Conservation (phyloP, 2,329 filamentous ascomycete genomes). For the Didymella glomerata region DNA sequence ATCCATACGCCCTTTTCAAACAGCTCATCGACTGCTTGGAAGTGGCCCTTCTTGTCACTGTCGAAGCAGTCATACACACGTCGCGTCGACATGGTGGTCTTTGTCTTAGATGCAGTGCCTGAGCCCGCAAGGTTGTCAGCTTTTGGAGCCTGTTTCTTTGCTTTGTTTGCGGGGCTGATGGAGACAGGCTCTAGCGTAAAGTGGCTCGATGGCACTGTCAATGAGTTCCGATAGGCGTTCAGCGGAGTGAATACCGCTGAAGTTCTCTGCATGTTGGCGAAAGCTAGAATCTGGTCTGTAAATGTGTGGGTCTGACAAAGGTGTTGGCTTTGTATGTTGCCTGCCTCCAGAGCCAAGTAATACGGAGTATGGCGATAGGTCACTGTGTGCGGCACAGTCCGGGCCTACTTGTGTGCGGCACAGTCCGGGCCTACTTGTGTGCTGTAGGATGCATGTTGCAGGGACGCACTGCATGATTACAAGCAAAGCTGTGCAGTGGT, state of each 20-base stretch:
- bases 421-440: not conserved
- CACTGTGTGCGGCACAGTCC: not conserved
- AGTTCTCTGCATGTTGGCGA: not conserved
- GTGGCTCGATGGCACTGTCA: not conserved
- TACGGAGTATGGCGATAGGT: not conserved
- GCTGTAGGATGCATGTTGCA: not conserved
- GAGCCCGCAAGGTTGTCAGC: not conserved
- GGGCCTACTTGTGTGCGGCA: not conserved
- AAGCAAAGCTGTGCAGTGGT: not conserved
- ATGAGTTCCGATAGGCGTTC: not conserved
- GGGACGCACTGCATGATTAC: not conserved
- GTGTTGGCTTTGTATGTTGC: not conserved
- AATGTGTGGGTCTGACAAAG: not conserved
- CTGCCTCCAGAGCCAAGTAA: not conserved
- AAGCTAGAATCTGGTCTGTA: not conserved
- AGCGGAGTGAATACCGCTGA: not conserved
- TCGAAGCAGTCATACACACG: slow-evolving; percentile 25
- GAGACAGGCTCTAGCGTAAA: not conserved
- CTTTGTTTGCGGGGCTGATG: not conserved
- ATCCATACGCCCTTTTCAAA: slow-evolving; percentile 33
- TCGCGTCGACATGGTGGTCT: not conserved
- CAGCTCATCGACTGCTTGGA: slow-evolving; percentile 25
- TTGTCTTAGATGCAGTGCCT: not conserved
- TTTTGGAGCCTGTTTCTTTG: not conserved
- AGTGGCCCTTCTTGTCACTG: slow-evolving; percentile 21